Percentiles rank a stretch among this genome's conserved stretches.
Conservation (phyloP, 495 filamentous ascomycete genomes). For the Pseudomonodictys pantanalensis region DNA sequence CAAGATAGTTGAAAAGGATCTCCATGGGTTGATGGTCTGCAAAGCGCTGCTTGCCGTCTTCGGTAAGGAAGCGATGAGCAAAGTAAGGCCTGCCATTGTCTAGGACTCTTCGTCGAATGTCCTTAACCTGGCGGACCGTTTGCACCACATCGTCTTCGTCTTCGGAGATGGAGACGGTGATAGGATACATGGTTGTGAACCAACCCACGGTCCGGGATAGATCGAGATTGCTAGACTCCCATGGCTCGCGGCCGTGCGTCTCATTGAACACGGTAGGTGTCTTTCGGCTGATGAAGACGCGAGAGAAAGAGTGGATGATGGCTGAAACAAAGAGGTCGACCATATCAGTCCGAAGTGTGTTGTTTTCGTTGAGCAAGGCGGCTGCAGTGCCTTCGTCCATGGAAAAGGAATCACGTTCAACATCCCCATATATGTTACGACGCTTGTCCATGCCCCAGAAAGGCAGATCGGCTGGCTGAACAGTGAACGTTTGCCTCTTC, state of each 20-base stretch:
- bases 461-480: slow-evolving; percentile 13
- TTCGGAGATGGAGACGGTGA: slow-evolving; percentile 21
- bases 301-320: slow-evolving; percentile 30
- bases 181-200: slow-evolving; percentile 35
- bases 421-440: slow-evolving; percentile 25
- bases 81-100: slow-evolving; percentile 34
- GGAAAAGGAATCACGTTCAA: slow-evolving; percentile 23
- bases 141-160: slow-evolving; percentile 28
- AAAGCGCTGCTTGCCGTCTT: slow-evolving; percentile 15
- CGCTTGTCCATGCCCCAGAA: slow-evolving; percentile 30
- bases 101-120: slow-evolving; percentile 20
- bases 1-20: slow-evolving; percentile 49
- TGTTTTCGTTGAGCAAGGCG: slow-evolving; percentile 16
- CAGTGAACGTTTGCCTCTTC: not conserved
- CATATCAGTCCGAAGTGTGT: slow-evolving; percentile 20
- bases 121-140: slow-evolving; percentile 27
- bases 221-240: slow-evolving; percentile 26
- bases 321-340: slow-evolving; percentile 30
- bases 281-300: slow-evolving; percentile 22
- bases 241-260: slow-evolving; percentile 31
- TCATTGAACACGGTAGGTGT: slow-evolving; percentile 33
- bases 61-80: slow-evolving; percentile 26
- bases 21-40: slow-evolving; percentile 38
- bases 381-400: slow-evolving; percentile 14
- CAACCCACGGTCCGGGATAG: slow-evolving; percentile 33